Evolutionary conservation across 306 rosid genomes (phyloP).

Genomic region (Quercus parvula): DNA sequence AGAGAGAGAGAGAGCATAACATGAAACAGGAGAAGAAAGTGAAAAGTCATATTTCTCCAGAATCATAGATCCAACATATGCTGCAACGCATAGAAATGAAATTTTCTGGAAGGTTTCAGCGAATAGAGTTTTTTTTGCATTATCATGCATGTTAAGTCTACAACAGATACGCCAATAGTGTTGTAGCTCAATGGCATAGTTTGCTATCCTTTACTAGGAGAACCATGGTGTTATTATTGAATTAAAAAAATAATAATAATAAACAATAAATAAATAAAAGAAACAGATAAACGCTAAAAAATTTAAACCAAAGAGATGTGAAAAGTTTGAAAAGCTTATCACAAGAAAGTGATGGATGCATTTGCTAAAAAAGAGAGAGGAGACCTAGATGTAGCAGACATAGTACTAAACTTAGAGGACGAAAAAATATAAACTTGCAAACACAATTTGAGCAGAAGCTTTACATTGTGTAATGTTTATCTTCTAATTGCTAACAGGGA

Average conservation of each 20-base stretch:
- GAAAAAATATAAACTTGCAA: slow-evolving; percentile 5
- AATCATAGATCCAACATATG: not conserved
- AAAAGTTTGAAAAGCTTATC: not conserved
- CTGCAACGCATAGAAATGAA: not conserved
- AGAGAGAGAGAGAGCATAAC: not conserved
- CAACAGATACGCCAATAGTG: not conserved
- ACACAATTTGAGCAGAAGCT: not conserved
- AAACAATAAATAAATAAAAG: too few species aligned
- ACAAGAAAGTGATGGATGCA: not conserved
- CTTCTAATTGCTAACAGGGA: not conserved
- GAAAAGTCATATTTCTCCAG: not conserved
- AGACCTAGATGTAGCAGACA: not conserved
- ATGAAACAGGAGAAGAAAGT: not conserved
- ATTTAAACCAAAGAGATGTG: not conserved
- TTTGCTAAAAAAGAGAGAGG: not conserved
- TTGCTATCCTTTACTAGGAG: too few species aligned
- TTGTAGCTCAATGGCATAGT: too few species aligned
- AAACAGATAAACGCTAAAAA: not conserved
- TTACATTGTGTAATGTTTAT: not conserved
- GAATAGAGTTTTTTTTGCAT: not conserved
- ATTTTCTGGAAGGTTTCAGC: not conserved
- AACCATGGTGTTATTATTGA: too few species aligned
- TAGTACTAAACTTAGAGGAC: not conserved
- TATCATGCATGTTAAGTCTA: not conserved
- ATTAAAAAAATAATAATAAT: too few species aligned